Base-by-base conservation (phyloP, 2,329 filamentous ascomycete species). In the Karstenula rhodostoma region DNA sequence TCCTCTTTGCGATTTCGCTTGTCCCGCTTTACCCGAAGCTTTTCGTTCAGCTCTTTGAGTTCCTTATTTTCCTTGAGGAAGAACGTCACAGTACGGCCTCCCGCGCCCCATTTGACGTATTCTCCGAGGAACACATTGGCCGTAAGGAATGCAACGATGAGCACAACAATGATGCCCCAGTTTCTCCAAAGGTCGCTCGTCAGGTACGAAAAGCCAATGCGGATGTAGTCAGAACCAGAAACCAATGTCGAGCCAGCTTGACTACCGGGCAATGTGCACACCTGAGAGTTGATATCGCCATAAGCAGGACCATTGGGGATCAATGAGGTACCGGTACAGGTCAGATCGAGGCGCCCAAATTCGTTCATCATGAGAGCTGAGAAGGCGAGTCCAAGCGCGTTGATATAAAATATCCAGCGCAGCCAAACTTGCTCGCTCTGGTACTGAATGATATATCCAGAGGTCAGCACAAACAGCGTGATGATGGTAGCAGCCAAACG, bases 291-390 rank as follows among this genome's bases (percentile, higher is more conserved):
- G 70, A 93, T 88, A 61, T 94, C 84, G 60, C 79, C 82, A 68
- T 96, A 96, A 0, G 84, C 86, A 0, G 86, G 82, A 0, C 92
- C 93, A 3, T 82, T 85, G 0, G 93, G 93, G 22, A 96, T 83
- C 4, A 96, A 80, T 0, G 87, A 91, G 47, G 85, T 83, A 1
- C 82, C 81, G 0, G 86, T 86, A 71, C 93, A 97, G 0, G 85
- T 87, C 73, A 96, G 81, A 29, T 89, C 83, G 44, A 91, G 82
- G 12, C 86, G 80, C 37, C 84, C 83, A 70, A 97, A 96, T 72
- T 97, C 93, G 70, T 96, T 97, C 69, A 91, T 87, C 91, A 96
- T 95, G 78, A 97, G 78, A 1, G 88, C 82, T 12, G 89, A 86
- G 73, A 97, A 96, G 0, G 88, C 87, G 2, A 95, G 83, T 48